These are phyloP conservation scores for Geoglossum cookeanum DNA, from an alignment of 2,329 filamentous ascomycete genomes.

Conservation along the genomic window DNA sequence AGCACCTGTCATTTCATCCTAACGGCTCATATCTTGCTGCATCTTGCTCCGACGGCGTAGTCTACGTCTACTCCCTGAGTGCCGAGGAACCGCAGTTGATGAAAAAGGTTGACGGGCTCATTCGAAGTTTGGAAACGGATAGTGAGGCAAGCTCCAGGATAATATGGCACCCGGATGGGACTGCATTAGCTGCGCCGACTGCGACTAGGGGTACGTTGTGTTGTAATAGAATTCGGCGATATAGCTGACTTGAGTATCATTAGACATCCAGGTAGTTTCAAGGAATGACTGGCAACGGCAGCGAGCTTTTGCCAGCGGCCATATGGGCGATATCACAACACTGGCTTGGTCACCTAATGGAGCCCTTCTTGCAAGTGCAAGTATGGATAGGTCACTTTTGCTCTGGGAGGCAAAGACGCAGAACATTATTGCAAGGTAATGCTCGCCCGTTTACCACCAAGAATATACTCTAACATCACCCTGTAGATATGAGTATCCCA, in stretches of 20 bases:
- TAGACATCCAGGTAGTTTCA: slow-evolving; percentile 72
- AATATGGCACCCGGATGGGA: slow-evolving; percentile 86
- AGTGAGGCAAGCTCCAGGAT: slow-evolving; percentile 55
- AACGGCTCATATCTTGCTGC: slow-evolving; percentile 57
- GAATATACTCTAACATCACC: not conserved
- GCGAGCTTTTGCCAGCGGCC: slow-evolving; percentile 56
- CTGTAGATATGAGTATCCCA: slow-evolving; percentile 47
- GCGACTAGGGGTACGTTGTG: slow-evolving; percentile 34
- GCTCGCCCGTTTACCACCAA: not conserved
- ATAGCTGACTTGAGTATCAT: not conserved
- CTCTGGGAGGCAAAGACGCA: slow-evolving; percentile 88
- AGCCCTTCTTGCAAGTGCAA: slow-evolving; percentile 57
- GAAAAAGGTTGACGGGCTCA: slow-evolving; percentile 68
- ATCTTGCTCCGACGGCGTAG: slow-evolving; percentile 70
- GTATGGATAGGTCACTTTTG: slow-evolving; percentile 47
- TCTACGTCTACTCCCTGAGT: slow-evolving; percentile 77
- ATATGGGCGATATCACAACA: slow-evolving; percentile 69
- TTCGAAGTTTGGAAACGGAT: slow-evolving; percentile 59
- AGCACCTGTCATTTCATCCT: slow-evolving; percentile 76
- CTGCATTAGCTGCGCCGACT: slow-evolving; percentile 73
- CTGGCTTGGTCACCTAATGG: slow-evolving; percentile 91
- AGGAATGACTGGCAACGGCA: slow-evolving; percentile 79
- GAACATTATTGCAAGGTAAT: slow-evolving; percentile 47
- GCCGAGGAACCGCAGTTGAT: slow-evolving; percentile 64
- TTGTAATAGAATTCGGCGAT: not conserved